Conservation (phyloP, 2,329 filamentous ascomycete species). For the Nakataea oryzae region DNA sequence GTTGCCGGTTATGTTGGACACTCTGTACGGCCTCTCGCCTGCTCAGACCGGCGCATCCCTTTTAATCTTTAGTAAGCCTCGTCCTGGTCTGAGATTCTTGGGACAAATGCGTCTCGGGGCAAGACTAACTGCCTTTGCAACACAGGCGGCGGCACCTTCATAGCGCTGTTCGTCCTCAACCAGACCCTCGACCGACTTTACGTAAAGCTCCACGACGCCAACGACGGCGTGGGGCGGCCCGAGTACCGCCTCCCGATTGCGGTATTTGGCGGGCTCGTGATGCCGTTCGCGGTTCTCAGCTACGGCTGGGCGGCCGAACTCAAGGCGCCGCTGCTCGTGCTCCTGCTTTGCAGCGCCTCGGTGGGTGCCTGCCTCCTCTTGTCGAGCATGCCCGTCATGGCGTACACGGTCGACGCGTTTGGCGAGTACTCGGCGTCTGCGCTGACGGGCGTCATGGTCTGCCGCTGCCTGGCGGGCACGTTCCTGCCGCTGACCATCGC, state of each 20-base stretch:
- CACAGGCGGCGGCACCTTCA: conserved; percentile 35
- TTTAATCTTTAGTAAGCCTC: conserved; percentile 38
- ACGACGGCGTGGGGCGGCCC: conserved; percentile 31
- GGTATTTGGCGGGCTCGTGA: conserved; percentile 31
- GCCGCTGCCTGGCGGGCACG: conserved; percentile 43
- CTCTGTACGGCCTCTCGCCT: conserved; percentile 37
- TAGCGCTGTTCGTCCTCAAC: conserved; percentile 40
- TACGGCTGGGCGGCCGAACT: conserved; percentile 43
- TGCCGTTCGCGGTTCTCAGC: conserved; percentile 31
- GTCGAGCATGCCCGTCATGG: conserved; percentile 36
- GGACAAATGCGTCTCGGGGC: neutral
- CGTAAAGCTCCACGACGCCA: conserved; percentile 28
- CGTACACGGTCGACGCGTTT: conserved; percentile 48
- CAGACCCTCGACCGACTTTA: conserved; percentile 41
- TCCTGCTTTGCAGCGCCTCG: conserved; percentile 31
- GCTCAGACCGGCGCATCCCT: conserved; percentile 41
- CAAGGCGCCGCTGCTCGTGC: conserved; percentile 26
- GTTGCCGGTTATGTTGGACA: conserved; percentile 36
- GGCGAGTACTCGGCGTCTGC: conserved; percentile 45
- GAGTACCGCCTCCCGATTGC: conserved; percentile 44
- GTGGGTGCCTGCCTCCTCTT: conserved; percentile 35
- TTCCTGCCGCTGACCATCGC: conserved; percentile 42
- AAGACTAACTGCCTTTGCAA: conserved; percentile 10
- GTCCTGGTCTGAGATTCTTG: neutral
- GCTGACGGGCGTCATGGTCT: conserved; percentile 45